Evolutionary conservation across 1,284 basidiomycete species (phyloP), one percentile per base, ranked within the genome.

Genomic region (Inonotus hispidus): DNA sequence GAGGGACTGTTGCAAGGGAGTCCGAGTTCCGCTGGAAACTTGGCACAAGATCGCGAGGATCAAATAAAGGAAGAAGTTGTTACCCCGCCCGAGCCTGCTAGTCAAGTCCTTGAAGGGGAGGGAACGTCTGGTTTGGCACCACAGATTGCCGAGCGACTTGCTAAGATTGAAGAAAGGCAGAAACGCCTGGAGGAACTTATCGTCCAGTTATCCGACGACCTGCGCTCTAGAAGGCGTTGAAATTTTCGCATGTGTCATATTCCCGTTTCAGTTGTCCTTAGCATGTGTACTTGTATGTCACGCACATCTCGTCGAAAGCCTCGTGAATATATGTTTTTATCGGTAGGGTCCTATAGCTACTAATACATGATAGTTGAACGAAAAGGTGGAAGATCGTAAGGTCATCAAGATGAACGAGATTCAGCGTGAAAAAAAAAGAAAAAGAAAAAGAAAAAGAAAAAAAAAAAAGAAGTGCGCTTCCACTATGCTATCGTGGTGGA

Each of bases 101-200:
- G 73, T 43, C 70, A 78, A 67, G 71, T 72, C 21, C 75, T 79
- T 59, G 76, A 75, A 56, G 73, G 71, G 16, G 71, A 70, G 6
- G 68, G 65, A 6, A 68, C 62, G 39, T 67, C 53, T 67, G 71
- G 52, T 64, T 57, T 65, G n/a, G 64, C 25, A 66, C 13, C 41
- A 19, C 43, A 65, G 70, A 25, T 73, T 76, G 70, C 69, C 71
- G 61, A 75, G 60, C 75, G 83, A 50, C 71, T 90, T 66, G 77
- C 79, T 1, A 72, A 73, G 35, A 83, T 91, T 57, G 88, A 91
- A 68, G 74, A 75, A 67, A 73, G 79, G 59, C 85, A 90, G 70
- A 74, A 78, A 68, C 77, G 83, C 64, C 88, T 90, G 53, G 88
- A 90, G 68, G 73, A 76, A 14, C 65, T 90, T 58, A 74, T 90